Evolutionary conservation across 306 rosid genomes (phyloP).

Genomic region (Vicia sativa): DNA sequence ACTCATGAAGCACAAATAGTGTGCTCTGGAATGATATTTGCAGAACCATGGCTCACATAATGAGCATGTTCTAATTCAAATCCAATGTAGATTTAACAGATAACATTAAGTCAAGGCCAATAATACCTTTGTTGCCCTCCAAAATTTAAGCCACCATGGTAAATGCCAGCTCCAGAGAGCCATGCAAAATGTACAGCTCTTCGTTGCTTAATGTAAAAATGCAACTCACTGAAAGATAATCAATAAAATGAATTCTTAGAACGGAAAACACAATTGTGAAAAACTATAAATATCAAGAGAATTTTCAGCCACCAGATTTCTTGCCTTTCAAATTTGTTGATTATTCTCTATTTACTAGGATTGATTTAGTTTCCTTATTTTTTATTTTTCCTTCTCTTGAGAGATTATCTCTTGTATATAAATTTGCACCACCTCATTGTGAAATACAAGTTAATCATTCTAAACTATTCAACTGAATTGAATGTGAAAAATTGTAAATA

Average conservation of each 20-base stretch:
- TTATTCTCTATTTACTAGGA: too few species aligned
- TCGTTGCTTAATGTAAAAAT: slow-evolving; percentile 91
- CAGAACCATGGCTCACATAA: slow-evolving; percentile 30
- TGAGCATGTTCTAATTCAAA: slow-evolving; percentile 22
- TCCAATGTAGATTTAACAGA: slow-evolving; percentile 21
- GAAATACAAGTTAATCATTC: too few species aligned
- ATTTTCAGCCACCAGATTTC: slow-evolving; percentile 14
- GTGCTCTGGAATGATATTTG: slow-evolving; percentile 33
- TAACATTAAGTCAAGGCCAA: slow-evolving; percentile 37
- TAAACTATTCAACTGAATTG: too few species aligned
- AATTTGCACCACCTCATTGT: too few species aligned
- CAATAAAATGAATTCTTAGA: slow-evolving; percentile 34
- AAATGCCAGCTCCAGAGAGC: slow-evolving; percentile 99
- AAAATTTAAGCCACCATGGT: slow-evolving; percentile 90
- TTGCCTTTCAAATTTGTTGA: not conserved
- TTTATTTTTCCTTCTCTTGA: too few species aligned
- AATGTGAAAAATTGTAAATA: slow-evolving; percentile 18
- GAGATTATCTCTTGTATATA: too few species aligned
- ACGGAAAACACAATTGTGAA: slow-evolving; percentile 22
- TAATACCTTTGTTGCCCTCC: slow-evolving; percentile 82
- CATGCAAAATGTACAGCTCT: slow-evolving; percentile 97
- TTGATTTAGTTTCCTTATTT: too few species aligned
- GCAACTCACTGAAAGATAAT: slow-evolving; percentile 76
- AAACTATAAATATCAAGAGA: not conserved
- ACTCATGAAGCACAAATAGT: slow-evolving; percentile 42